Base-by-base conservation (phyloP, 2,329 filamentous ascomycete genomes). In the Paraconiothyrium brasiliense region DNA sequence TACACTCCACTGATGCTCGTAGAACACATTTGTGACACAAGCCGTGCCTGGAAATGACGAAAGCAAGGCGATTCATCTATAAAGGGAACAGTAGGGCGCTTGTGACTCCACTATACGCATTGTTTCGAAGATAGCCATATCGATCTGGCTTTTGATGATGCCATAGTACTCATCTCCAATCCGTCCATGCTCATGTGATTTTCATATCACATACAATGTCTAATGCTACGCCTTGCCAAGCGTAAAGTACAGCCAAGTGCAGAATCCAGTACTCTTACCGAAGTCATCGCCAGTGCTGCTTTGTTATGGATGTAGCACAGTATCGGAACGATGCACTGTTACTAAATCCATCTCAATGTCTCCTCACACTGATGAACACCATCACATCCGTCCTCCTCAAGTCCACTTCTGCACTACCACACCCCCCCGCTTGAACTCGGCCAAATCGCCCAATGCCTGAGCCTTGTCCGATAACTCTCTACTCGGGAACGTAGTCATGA, bases 401-500 rank as follows among this genome's bases (percentile, higher is more conserved):
- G 75, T 82, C 84, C 84, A 86, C 74, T 85, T 86, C 72, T 86
- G 84, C 61, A 86, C 84, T 37, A 86, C 81, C n/a, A 84, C 82
- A 1, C 84, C 84, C 27, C 84, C 84, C 14, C 84, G 77, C 78
- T 84, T 83, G 70, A 84, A 82, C 62, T 84, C 82, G 3, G 75
- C 63, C 73, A 84, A 77, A 55, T 84, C 84, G 46, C 80, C 83
- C 63, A 82, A 70, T 58, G 74, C 80, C 66, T 75, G 77, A 50
- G 75, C 71, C 77, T 89, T 89, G 71, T 95, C 91, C 1, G 85
- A 89, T 65, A 94, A 86, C 57, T 94, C 90, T 80, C 92, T 93
- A 72, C 88, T 92, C 4, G 92, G 92, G 78, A 95, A 95, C 0
- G 92, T 94, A 0, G 92, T 95, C 66, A 90, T 91, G 47, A 96